phyloP scores from a whole-genome alignment of 768 basidiomycete species.

The Pleurotus pulmonarius region DNA sequence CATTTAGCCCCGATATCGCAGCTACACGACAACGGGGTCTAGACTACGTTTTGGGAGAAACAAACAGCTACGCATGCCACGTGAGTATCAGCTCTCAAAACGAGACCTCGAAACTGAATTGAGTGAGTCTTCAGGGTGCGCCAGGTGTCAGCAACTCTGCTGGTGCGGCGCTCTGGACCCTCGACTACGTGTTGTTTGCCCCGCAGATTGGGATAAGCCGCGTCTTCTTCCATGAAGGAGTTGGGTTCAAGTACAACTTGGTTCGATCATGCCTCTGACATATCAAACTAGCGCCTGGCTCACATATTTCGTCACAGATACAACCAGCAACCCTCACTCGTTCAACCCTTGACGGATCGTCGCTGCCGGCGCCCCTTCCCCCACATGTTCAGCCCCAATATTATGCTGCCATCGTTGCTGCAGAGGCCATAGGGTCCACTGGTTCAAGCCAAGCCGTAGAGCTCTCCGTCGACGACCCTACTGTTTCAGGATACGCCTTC shows the following conservation, averaged over 20 bases:
- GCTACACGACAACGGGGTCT: slow-evolving; percentile 43
- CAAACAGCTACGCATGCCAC: slow-evolving; percentile 48
- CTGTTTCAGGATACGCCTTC: slow-evolving; percentile 59
- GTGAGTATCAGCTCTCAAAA: slow-evolving; percentile 19
- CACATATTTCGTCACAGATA: slow-evolving; percentile 36
- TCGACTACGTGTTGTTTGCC: slow-evolving; percentile 64
- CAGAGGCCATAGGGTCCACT: slow-evolving; percentile 51
- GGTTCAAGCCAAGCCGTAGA: slow-evolving; percentile 41
- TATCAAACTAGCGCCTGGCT: not conserved
- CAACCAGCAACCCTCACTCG: slow-evolving; percentile 58
- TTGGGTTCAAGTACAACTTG: slow-evolving; percentile 71
- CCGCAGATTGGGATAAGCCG: slow-evolving; percentile 51
- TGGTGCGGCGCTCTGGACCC: slow-evolving; percentile 66
- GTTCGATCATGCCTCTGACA: slow-evolving; percentile 25
- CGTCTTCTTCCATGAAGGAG: slow-evolving; percentile 62
- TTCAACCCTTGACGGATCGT: slow-evolving; percentile 53
- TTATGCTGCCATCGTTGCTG: slow-evolving; percentile 59
- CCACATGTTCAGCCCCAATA: slow-evolving; percentile 67
- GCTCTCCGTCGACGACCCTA: slow-evolving; percentile 39
- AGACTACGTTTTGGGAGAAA: slow-evolving; percentile 61
- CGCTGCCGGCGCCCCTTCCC: slow-evolving; percentile 42
- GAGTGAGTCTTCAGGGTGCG: slow-evolving; percentile 28
- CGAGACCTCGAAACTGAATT: not conserved
- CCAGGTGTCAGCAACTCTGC: slow-evolving; percentile 64
- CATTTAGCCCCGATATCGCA: slow-evolving; percentile 49